A percentile compares a stretch with the other conserved stretches of the same genome.
phyloP scores from a whole-genome alignment of 1,284 basidiomycete genomes.

The Rhodotorula mucilaginosa region DNA sequence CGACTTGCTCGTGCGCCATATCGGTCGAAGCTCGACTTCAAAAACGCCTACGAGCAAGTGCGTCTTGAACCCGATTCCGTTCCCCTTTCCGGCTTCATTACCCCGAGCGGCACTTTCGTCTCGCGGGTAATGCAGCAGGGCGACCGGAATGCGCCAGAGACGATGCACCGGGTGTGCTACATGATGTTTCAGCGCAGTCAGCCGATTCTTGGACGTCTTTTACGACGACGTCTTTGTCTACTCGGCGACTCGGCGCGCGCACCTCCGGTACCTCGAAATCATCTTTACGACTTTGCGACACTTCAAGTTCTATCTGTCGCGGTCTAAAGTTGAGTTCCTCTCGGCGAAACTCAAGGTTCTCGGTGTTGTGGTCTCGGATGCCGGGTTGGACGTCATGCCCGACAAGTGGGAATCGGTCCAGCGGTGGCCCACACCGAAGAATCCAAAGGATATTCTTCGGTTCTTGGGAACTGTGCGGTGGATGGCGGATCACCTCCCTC shows the following conservation, averaged over 20 bases:
- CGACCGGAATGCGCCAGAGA: conserved; percentile 49
- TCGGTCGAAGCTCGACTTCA: conserved; percentile 47
- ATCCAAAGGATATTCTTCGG: conserved; percentile 51
- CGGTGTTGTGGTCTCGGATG: too few relatives aligned
- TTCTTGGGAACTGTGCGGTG: conserved; percentile 54
- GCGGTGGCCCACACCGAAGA: conserved; percentile 43
- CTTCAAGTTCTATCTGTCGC: conserved; percentile 42
- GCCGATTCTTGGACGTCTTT: conserved; percentile 47
- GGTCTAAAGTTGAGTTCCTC: conserved; percentile 29
- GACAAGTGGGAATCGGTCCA: too few relatives aligned
- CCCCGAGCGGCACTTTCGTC: conserved; percentile 42
- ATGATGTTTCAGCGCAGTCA: conserved; percentile 45
- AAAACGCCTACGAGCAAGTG: conserved; percentile 47
- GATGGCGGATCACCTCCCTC: conserved; percentile 51
- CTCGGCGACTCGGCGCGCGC: conserved; percentile 45
- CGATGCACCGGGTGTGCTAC: conserved; percentile 49
- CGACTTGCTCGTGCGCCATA: too few relatives aligned
- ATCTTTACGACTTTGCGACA: conserved; percentile 43
- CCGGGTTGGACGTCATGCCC: too few relatives aligned
- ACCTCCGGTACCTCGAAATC: conserved; percentile 44
- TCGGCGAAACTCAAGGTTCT: too few relatives aligned
- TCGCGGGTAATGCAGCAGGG: conserved; percentile 49
- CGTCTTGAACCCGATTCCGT: conserved; percentile 41
- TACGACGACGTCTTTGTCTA: conserved; percentile 51
- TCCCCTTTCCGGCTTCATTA: conserved; percentile 44